Percentiles rank a stretch among this genome's conserved stretches.
Conservation (phyloP, 306 rosid species). For the Fragaria nilgerrensis region DNA sequence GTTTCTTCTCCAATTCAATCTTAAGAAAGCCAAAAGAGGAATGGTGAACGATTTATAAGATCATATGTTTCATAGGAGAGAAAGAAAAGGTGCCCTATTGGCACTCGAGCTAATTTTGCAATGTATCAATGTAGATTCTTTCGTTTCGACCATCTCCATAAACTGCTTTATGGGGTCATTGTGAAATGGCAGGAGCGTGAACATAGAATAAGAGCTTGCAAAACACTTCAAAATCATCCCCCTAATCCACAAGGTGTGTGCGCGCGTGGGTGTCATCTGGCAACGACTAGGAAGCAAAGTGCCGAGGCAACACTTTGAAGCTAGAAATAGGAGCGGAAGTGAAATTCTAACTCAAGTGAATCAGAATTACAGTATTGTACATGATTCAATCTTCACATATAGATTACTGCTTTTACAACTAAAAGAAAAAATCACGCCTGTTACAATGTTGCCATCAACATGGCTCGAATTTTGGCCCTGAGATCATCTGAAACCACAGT, state of each 20-base stretch:
- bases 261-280: no score
- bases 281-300: neutral
- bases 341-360: neutral
- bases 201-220: no score
- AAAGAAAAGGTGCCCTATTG: no score
- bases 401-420: neutral
- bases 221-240: no score
- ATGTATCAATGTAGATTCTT: no score
- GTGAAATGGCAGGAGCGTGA: no score
- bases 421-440: neutral
- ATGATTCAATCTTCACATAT: neutral
- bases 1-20: neutral
- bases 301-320: neutral
- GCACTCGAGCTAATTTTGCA: no score
- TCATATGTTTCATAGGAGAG: neutral
- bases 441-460: slow-evolving; percentile 71
- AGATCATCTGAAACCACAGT: slow-evolving; percentile 68
- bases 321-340: neutral
- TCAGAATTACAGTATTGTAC: neutral
- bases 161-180: no score
- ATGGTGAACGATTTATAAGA: neutral
- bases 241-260: no score
- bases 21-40: neutral
- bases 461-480: slow-evolving; percentile 85
- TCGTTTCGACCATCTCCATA: no score